Percentiles rank a stretch among this genome's conserved stretches.
Conservation (phyloP, 2,329 filamentous ascomycete species). For the Botrytis aclada region DNA sequence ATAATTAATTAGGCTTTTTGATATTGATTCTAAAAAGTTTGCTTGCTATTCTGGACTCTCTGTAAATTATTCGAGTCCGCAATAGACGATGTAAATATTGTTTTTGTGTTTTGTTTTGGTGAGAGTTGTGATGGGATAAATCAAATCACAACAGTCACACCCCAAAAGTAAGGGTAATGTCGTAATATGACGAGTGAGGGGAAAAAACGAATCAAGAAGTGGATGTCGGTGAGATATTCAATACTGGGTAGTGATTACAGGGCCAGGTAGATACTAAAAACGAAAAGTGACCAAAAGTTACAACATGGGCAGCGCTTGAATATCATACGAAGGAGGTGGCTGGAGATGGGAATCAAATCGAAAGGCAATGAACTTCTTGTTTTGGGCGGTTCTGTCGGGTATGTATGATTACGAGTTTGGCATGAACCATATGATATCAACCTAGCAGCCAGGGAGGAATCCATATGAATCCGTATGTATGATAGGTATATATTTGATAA, state of each 20-base stretch:
- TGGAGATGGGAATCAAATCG: neutral
- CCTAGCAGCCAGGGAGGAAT: neutral
- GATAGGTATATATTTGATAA: neutral
- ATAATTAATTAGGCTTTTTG: conserved; percentile 2
- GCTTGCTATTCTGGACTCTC: neutral
- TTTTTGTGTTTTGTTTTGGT: neutral
- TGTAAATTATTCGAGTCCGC: neutral
- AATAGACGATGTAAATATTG: neutral
- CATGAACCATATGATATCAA: neutral
- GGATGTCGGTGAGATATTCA: conserved; percentile 17
- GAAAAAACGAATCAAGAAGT: conserved; percentile 8
- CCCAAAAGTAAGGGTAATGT: neutral
- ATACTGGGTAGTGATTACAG: neutral
- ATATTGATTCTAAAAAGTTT: neutral
- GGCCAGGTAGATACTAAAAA: neutral
- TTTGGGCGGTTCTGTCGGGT: conserved; percentile 1
- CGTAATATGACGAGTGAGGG: conserved; percentile 16
- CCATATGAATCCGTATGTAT: neutral
- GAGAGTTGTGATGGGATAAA: conserved; percentile 4
- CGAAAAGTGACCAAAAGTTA: neutral
- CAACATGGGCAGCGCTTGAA: neutral
- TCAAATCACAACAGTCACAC: conserved; percentile 4
- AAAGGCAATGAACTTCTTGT: neutral
- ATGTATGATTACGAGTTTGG: neutral
- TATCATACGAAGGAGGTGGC: neutral